A percentile compares a stretch with the other conserved stretches of the same genome.
These are phyloP conservation scores for Cryphonectria parasitica DNA, from an alignment of 2,329 filamentous ascomycete species.

Conservation along the genomic window DNA sequence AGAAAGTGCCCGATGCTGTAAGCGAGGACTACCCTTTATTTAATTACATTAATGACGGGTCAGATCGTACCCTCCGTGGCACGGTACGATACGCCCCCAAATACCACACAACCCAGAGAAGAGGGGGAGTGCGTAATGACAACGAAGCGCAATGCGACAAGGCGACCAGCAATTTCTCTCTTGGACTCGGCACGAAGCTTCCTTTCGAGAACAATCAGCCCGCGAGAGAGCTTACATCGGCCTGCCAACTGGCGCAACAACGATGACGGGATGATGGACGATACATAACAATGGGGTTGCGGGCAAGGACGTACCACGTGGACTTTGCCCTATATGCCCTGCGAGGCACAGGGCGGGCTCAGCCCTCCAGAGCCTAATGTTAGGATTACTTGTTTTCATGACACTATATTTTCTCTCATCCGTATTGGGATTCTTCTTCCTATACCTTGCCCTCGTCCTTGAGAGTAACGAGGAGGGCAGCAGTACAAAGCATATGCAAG, in stretches of 20 bases:
- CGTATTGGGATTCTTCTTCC: slow-evolving; percentile 18
- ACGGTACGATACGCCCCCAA: neutral
- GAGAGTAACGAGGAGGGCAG: slow-evolving; percentile 8
- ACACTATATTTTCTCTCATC: slow-evolving; percentile 23
- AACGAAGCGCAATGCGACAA: slow-evolving; percentile 26
- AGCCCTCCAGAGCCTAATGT: neutral
- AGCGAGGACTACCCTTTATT: slow-evolving; percentile 34
- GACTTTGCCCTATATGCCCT: neutral
- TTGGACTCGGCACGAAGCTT: slow-evolving; percentile 18
- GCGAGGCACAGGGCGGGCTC: slow-evolving; percentile 5
- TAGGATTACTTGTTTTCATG: slow-evolving; percentile 2
- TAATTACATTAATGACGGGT: slow-evolving; percentile 8
- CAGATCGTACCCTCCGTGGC: neutral
- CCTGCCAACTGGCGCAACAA: slow-evolving; percentile 9
- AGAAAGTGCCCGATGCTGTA: slow-evolving; percentile 80
- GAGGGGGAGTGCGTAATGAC: slow-evolving; percentile 8
- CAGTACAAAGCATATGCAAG: neutral
- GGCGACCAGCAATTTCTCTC: slow-evolving; percentile 22
- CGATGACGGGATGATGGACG: slow-evolving; percentile 18
- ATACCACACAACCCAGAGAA: neutral
- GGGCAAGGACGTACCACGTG: neutral
- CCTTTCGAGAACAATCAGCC: neutral
- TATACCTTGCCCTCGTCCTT: slow-evolving; percentile 24
- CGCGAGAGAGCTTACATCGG: neutral
- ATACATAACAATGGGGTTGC: neutral